Evolutionary conservation across 768 basidiomycete species (phyloP), one percentile per base, ranked within the genome.

Genomic region (Dacryopinax primogenitus): DNA sequence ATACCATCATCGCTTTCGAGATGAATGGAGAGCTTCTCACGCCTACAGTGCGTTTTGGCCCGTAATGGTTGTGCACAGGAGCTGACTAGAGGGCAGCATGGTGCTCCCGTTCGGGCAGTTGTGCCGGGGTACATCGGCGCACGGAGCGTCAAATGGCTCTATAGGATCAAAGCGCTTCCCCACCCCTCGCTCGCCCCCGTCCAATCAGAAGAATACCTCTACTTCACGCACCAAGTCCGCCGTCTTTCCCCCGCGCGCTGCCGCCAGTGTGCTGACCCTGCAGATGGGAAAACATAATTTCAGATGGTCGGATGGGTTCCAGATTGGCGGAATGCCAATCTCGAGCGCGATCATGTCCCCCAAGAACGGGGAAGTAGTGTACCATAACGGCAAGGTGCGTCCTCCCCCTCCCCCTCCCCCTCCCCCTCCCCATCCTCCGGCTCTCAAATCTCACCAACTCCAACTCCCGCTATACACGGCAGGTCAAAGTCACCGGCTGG

Each of bases 241-340:
- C 11, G 18, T 6, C 18, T 28, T 63, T 15, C 9, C 13, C 16
- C 2, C n/a, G 30, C 15, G 11, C 34, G 33, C 23, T 4, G 15
- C 13, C 28, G 28, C 26, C 13, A 12, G 26, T 37, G 39, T 21
- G 32, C 13, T n/a, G 51, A 47, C 45, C 26, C 13, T 39, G 18
- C 68, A 82, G 79, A 77, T 77, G 51, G 81, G 81, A 23, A 83
- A 83, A 71, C 81, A 83, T 65, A 83, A 83, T 66, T 72, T 73
- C 3, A 78, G 76, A 66, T 80, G 79, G 62, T 82, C 80, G 28
- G 81, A 80, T 69, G 82, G 82, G 3, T 83, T 83, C 70, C 81
- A 81, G 2, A 83, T 83, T 66, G 78, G 80, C 67, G 78, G 81
- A 63, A 83, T 83, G 82, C 82, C 81, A 1, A 82, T 83, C 4